phyloP scores from a whole-genome alignment of 331 rosid species.

The Cydonia oblonga region DNA sequence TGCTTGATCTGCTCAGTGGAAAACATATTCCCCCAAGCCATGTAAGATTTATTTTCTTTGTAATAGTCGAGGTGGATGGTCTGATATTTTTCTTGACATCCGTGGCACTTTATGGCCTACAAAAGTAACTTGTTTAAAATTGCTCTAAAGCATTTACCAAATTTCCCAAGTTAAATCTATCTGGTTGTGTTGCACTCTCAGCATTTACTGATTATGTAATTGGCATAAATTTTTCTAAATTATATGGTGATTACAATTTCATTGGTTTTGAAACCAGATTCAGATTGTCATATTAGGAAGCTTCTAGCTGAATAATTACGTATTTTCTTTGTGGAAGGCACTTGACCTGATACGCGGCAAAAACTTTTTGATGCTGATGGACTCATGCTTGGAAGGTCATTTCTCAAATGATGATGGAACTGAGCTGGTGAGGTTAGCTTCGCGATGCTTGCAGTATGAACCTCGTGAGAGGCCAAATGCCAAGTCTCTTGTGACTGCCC shows the following conservation, averaged over 20 bases:
- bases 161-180: background rate
- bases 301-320: background rate
- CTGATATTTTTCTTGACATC: background rate
- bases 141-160: background rate
- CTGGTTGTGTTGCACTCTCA: background rate
- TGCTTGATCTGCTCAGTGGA: slow-evolving; percentile 92
- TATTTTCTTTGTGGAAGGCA: slow-evolving; percentile 41
- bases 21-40: slow-evolving; percentile 93
- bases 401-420: slow-evolving; percentile 84
- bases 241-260: background rate
- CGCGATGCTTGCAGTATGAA: slow-evolving; percentile 83
- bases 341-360: slow-evolving; percentile 84
- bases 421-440: slow-evolving; percentile 73
- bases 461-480: slow-evolving; percentile 95
- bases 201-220: background rate
- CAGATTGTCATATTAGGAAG: background rate
- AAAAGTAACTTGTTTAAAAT: background rate
- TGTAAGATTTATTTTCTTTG: slow-evolving; percentile 25
- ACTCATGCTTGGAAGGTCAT: slow-evolving; percentile 84
- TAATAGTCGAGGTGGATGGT: slow-evolving; percentile 4
- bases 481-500: slow-evolving; percentile 69
- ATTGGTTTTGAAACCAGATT: background rate
- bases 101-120: background rate
- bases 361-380: slow-evolving; percentile 67
- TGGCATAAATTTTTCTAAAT: background rate